Percentiles rank a stretch among this genome's conserved stretches.
Evolutionary conservation across 192 early-diverging fungal species (phyloP).

Genomic region (Gaertneriomyces semiglobifer): DNA sequence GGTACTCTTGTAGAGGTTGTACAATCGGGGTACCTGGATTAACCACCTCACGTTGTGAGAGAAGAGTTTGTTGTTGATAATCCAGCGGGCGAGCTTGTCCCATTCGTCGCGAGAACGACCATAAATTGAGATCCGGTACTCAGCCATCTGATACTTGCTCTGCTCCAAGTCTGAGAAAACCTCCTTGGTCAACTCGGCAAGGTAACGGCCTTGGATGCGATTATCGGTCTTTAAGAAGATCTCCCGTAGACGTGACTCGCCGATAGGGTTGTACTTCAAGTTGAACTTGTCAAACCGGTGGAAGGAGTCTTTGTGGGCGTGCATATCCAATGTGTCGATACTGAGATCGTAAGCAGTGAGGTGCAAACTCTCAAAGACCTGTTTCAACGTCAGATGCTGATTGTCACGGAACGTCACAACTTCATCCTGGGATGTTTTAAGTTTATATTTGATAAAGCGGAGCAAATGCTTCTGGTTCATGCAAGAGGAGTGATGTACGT

Average conservation of each 20-base stretch:
- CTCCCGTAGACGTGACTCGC: constrained; percentile 88
- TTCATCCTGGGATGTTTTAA: constrained; percentile 65
- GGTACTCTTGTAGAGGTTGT: constrained; percentile 75
- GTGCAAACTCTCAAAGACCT: constrained; percentile 88
- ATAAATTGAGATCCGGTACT: constrained; percentile 93
- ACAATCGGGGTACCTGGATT: constrained; percentile 87
- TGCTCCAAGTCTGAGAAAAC: constrained; percentile 84
- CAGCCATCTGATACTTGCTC: constrained; percentile 92
- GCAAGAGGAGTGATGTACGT: constrained; percentile 88
- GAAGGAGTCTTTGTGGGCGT: constrained; percentile 94
- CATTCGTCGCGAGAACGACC: constrained; percentile 78
- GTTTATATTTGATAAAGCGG: constrained; percentile 91
- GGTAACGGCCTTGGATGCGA: constrained; percentile 75
- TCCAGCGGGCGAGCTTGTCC: constrained; percentile 92
- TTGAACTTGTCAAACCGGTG: constrained; percentile 98
- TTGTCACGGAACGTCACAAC: constrained; percentile 83
- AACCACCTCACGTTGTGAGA: constrained; percentile 94
- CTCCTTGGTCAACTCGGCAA: constrained; percentile 92
- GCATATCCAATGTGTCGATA: constrained; percentile 96
- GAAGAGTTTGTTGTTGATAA: constrained; percentile 85
- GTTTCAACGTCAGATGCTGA: constrained; percentile 69
- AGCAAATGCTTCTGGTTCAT: constrained; percentile 97
- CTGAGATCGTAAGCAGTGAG: constrained; percentile 90
- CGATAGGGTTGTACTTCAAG: constrained; percentile 92
- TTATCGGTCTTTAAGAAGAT: constrained; percentile 98